A percentile compares a stretch with the other conserved stretches of the same genome.
These are phyloP conservation scores for Xylariaceae sp. DNA, from an alignment of 2,329 filamentous ascomycete species.

Conservation along the genomic window DNA sequence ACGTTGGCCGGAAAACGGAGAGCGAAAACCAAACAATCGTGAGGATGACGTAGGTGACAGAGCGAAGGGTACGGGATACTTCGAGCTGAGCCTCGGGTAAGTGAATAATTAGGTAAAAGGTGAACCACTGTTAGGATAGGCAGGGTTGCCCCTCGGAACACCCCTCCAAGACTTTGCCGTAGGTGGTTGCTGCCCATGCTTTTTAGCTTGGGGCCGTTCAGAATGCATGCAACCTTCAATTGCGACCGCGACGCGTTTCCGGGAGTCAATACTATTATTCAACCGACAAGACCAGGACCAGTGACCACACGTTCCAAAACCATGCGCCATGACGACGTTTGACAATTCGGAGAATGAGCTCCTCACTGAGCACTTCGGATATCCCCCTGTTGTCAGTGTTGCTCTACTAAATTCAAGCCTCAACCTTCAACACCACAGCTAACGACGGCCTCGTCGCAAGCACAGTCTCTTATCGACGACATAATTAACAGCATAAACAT, in stretches of 20 bases:
- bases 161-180: conserved; percentile 18
- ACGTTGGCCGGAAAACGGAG: not conserved
- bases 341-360: conserved; percentile 55
- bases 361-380: conserved; percentile 92
- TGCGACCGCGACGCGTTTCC: conserved; percentile 18
- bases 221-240: not conserved
- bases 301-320: conserved; percentile 8
- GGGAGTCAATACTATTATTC: not conserved
- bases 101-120: not conserved
- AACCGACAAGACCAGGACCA: conserved; percentile 1
- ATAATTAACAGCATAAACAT: conserved; percentile 97
- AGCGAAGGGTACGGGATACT: conserved; percentile 5
- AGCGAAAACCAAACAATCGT: not conserved
- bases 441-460: not conserved
- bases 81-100: conserved; percentile 10
- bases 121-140: not conserved
- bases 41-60: too few relatives aligned
- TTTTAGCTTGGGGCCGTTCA: not conserved
- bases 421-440: conserved; percentile 5
- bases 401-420: not conserved
- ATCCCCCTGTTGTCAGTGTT: conserved; percentile 75
- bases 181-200: not conserved
- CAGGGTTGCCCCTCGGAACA: not conserved
- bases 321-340: conserved; percentile 31
- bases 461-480: conserved; percentile 87